Base-by-base conservation (phyloP, 345 rosid genomes). In the Pseudoturritis turrita region DNA sequence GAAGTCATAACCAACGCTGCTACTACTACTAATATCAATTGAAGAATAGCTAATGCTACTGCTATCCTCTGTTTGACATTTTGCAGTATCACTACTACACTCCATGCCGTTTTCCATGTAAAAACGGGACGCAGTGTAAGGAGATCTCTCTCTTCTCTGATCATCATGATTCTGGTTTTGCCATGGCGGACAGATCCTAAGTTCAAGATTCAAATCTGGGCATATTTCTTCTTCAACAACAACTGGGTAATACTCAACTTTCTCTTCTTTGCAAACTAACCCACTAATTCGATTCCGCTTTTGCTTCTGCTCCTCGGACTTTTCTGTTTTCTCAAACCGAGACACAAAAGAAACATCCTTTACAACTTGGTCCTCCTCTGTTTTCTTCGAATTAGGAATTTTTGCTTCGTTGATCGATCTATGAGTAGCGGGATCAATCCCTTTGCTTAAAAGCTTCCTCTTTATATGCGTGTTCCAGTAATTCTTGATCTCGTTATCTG, bases 171-270 rank as follows among this genome's bases (percentile, higher is more conserved):
- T 65, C 23, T 79, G 81, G 37, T 23, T 33, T 61, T 86, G 81
- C 55, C 68, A 72, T 9, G 98, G 98, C 13, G 88, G 97, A 75
- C 98, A 87, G 41, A 93, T 93, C 82, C 80, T 85, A 19, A 93
- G 89, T 61, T 90, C 98, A 5, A 93, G 91, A 76, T 87, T 90
- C 85, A 93, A 84, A 72, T 93, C 94, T 11, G 97, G 94, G 26
- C 86, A 83, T 70, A 73, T 77, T 43, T 78, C 85, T 72, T 57
- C 52, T 14, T 26, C 54, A 66, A 65, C 52, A 71, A 39, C 45
- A 29, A 65, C 93, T 4, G 97, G 98, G 31, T 69, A 47, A 49
- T 62, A 66, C 71, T 76, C 80, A 46, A 45, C 73, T 70, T 9
- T 70, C 65, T 81, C 87, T 22, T 75, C 81, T 79, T 81, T 84